phyloP scores from a whole-genome alignment of 331 rosid genomes.

The Quercus phellos region DNA sequence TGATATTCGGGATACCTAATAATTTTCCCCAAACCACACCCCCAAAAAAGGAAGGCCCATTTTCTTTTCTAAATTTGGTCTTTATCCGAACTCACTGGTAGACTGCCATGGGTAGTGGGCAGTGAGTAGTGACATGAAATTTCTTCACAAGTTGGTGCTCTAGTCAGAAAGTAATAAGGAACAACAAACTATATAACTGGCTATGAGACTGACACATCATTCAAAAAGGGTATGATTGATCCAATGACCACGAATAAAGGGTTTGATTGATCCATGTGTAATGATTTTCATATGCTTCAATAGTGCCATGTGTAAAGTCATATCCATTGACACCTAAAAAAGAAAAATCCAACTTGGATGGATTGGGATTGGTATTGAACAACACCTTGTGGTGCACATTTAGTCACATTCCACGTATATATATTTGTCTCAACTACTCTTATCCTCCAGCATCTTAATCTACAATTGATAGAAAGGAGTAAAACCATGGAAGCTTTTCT shows the following conservation, averaged over 20 bases:
- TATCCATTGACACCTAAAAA: conserved; percentile 31
- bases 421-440: conserved; percentile 11
- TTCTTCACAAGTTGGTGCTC: not conserved
- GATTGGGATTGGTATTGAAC: not conserved
- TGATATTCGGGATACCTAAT: too few relatives aligned
- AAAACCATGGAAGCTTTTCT: conserved; percentile 66
- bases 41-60: not conserved
- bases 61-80: not conserved
- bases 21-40: too few relatives aligned
- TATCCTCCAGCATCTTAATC: conserved; percentile 21
- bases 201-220: conserved; percentile 30
- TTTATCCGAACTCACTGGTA: not conserved
- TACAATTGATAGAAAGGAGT: not conserved
- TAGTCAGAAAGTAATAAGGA: not conserved
- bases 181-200: conserved; percentile 14
- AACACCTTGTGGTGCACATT: conserved; percentile 42
- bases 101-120: not conserved
- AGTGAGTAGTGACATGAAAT: not conserved
- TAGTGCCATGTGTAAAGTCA: conserved; percentile 38
- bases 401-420: conserved; percentile 27
- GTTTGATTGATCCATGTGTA: not conserved
- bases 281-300: conserved; percentile 4
- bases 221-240: conserved; percentile 25
- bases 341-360: conserved; percentile 28
- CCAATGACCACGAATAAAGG: conserved; percentile 22